A percentile compares a stretch with the other conserved stretches of the same genome.
Conservation (phyloP, 2,329 filamentous ascomycete species). For the Xylaria sp. region DNA sequence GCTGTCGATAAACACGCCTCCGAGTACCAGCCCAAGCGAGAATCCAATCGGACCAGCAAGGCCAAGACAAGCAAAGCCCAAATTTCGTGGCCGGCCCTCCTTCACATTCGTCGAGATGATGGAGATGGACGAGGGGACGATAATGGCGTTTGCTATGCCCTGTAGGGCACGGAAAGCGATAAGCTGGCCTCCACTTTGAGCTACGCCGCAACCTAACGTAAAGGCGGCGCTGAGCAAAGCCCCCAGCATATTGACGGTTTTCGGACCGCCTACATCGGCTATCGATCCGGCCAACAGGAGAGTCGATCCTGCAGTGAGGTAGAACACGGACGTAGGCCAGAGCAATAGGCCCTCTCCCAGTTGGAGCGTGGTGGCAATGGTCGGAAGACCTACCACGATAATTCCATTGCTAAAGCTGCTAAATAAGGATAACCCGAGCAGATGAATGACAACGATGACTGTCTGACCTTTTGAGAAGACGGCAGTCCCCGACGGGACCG, state of each 20-base stretch:
- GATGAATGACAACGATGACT: neutral
- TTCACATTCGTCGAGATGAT: slow-evolving; percentile 11
- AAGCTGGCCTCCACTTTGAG: slow-evolving; percentile 5
- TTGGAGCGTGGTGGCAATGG: neutral
- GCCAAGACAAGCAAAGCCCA: slow-evolving; percentile 18
- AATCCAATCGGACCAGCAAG: slow-evolving; percentile 15
- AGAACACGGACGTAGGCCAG: slow-evolving; percentile 22
- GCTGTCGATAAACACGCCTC: slow-evolving; percentile 15
- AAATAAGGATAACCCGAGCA: slow-evolving; percentile 1
- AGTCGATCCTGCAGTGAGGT: slow-evolving; percentile 11
- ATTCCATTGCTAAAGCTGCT: slow-evolving; percentile 16
- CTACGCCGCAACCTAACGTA: slow-evolving; percentile 4
- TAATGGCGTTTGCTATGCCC: slow-evolving; percentile 13
- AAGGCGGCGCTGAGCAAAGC: slow-evolving; percentile 3
- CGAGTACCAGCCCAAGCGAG: slow-evolving; percentile 21
- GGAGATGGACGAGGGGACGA: slow-evolving; percentile 12
- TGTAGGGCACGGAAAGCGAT: slow-evolving; percentile 18
- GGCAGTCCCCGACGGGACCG: neutral
- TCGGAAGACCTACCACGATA: slow-evolving; percentile 13
- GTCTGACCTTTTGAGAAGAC: slow-evolving; percentile 3
- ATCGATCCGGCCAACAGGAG: slow-evolving; percentile 16
- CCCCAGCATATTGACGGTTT: slow-evolving; percentile 8
- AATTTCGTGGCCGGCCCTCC: slow-evolving; percentile 4
- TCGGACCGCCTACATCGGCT: slow-evolving; percentile 4
- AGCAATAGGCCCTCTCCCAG: slow-evolving; percentile 3